These are phyloP conservation scores for Suillus bovinus DNA, from an alignment of 768 basidiomycete species.

Conservation along the genomic window DNA sequence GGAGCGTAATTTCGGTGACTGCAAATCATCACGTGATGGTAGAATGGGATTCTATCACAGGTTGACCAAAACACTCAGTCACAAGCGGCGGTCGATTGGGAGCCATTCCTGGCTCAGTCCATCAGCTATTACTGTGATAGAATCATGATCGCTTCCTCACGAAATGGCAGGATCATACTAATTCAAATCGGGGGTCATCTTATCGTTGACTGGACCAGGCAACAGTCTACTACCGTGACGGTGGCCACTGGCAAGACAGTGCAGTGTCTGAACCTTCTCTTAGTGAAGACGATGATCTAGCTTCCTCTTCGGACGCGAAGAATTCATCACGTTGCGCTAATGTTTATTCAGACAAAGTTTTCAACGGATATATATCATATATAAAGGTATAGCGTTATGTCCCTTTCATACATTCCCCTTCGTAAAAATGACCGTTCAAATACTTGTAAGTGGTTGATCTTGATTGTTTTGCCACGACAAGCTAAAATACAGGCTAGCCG, in stretches of 20 bases:
- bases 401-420: not conserved
- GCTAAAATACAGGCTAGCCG: constrained; percentile 6
- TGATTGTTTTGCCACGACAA: not conserved
- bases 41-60: no score
- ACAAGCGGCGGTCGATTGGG: no score
- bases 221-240: not conserved
- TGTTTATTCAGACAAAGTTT: not conserved
- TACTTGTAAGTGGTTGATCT: not conserved
- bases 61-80: no score
- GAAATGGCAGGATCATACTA: no score
- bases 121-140: no score
- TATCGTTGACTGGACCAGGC: not conserved
- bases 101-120: no score
- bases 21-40: no score
- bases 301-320: not conserved
- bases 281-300: not conserved
- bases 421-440: not conserved
- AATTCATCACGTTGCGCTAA: not conserved
- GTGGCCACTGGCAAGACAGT: not conserved
- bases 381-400: not conserved
- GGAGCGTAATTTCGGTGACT: no score
- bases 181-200: no score
- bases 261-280: not conserved
- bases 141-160: no score
- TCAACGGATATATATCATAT: not conserved